Percentiles rank a stretch among this genome's conserved stretches.
These are phyloP conservation scores for Zymoseptoria ardabiliae DNA, from an alignment of 2,329 filamentous ascomycete genomes.

Conservation along the genomic window DNA sequence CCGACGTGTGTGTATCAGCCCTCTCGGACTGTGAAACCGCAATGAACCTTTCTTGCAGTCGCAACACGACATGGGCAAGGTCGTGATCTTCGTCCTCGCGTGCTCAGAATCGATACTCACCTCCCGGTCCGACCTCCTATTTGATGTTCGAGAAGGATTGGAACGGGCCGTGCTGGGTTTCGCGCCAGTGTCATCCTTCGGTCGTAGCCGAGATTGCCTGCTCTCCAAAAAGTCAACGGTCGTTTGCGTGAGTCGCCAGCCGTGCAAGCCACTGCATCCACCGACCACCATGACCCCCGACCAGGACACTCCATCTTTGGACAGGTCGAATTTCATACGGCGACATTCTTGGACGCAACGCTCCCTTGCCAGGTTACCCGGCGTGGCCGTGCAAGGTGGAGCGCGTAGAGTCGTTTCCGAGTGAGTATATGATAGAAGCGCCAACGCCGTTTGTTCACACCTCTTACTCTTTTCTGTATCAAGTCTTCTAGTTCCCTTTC, in stretches of 20 bases:
- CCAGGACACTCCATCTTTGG: background rate
- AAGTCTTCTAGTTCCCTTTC: background rate
- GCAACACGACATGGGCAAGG: background rate
- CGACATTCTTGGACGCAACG: background rate
- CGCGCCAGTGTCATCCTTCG: background rate
- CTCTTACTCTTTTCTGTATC: background rate
- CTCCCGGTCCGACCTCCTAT: background rate
- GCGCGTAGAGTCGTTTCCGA: background rate
- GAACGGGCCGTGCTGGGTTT: background rate
- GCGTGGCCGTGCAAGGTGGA: background rate
- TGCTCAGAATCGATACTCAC: background rate
- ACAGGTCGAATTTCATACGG: background rate
- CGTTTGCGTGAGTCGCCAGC: background rate
- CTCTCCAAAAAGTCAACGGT: background rate
- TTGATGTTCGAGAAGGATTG: background rate
- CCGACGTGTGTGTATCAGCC: background rate
- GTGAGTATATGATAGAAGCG: background rate
- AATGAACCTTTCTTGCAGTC: background rate
- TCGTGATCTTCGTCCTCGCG: background rate
- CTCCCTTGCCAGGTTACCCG: background rate
- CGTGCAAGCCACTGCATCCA: background rate
- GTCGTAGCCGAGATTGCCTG: background rate
- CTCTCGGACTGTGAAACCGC: background rate
- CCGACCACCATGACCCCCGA: background rate
- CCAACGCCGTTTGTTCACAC: background rate